Percentiles rank a stretch among this genome's conserved stretches.
phyloP scores from a whole-genome alignment of 345 rosid species.

The Lagerstroemia speciosa region DNA sequence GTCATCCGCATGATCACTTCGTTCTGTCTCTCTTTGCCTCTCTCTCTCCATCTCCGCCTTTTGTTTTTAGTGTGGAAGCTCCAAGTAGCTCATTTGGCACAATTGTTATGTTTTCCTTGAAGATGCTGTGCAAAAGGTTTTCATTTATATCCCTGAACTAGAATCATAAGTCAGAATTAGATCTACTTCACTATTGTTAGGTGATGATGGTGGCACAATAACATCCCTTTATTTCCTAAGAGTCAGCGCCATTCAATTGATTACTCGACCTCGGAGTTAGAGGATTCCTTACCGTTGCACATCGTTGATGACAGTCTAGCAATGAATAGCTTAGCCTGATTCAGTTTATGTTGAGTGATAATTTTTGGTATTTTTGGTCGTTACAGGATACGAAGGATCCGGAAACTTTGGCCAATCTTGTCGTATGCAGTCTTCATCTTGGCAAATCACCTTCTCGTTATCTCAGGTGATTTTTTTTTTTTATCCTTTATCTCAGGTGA shows the following conservation, averaged over 20 bases:
- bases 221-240: background rate
- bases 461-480: no score
- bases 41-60: background rate
- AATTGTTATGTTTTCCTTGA: background rate
- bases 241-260: no score
- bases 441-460: slow-evolving; percentile 86
- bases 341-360: background rate
- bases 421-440: slow-evolving; percentile 90
- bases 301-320: no score
- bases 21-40: no score
- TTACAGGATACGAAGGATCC: slow-evolving; percentile 90
- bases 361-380: slow-evolving; percentile 10
- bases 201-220: background rate
- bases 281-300: no score
- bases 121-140: background rate
- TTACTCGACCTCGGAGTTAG: no score
- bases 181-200: no score
- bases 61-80: background rate
- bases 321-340: background rate
- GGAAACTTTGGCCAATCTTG: slow-evolving; percentile 84
- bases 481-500: no score
- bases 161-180: background rate
- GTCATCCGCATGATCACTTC: background rate
- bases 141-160: background rate
- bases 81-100: background rate